Base-by-base conservation (phyloP, 139 green algal genomes). In the Chlorokybus atmophyticus region DNA sequence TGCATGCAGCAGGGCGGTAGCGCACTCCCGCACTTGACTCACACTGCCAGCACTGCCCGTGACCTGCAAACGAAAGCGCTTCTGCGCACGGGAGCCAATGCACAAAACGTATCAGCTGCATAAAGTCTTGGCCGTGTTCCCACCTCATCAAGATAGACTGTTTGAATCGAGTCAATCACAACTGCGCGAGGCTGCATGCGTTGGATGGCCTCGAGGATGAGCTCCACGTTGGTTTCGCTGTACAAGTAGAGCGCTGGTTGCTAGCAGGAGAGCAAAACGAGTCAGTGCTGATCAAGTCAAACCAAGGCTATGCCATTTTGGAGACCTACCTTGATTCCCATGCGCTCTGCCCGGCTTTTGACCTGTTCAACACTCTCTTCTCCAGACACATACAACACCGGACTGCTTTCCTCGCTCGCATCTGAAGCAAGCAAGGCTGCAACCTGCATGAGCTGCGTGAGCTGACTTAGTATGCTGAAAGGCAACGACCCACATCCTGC, bases 91-190 rank as follows among this genome's bases (percentile, higher is more conserved):
- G n/a, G n/a, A n/a, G n/a, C n/a, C n/a, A n/a, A n/a, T n/a, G n/a
- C n/a, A n/a, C n/a, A n/a, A n/a, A n/a, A n/a, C n/a, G n/a, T n/a
- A n/a, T n/a, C n/a, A n/a, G n/a, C n/a, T n/a, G n/a, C n/a, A n/a
- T n/a, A n/a, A n/a, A n/a, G n/a, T n/a, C n/a, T n/a, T n/a, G n/a
- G n/a, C n/a, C n/a, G n/a, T n/a, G n/a, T n/a, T n/a, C n/a, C n/a
- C n/a, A n/a, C n/a, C 26, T 83, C 75, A 4, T 77, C 57, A 25
- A 95, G 61, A 53, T 87, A 93, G 7, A 98, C 83, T 0, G 90
- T 95, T 64, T 97, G 85, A 42, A 98, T 94, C 32, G 75, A 88
- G 74, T 98, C 90, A 2, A 98, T 52, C 4, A 98, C 67, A 2
- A 94, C 60, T 2, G 80, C 85, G 3, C 62, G 50, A 0, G 87